Evolutionary conservation across 2,329 filamentous ascomycete genomes (phyloP).

Genomic region (Fusarium fracticaudum): DNA sequence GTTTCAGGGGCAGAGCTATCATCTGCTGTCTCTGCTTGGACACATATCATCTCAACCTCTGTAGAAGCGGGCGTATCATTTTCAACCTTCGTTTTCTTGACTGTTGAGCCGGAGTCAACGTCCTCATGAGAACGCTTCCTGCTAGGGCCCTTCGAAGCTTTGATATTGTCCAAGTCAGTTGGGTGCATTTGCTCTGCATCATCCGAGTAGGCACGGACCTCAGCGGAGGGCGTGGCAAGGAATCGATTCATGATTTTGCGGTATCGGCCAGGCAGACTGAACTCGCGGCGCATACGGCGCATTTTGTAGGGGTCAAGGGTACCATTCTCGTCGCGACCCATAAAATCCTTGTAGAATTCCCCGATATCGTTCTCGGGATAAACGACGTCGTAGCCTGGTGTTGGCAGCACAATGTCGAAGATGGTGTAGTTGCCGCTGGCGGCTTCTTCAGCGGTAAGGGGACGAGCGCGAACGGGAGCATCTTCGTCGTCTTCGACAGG

Average conservation of each 20-base stretch:
- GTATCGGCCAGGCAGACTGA: slow-evolving; percentile 89
- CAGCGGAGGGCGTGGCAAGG: slow-evolving; percentile 69
- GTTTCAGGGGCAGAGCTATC: not conserved
- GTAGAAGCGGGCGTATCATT: not conserved
- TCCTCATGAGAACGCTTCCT: slow-evolving; percentile 37
- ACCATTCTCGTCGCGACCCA: slow-evolving; percentile 82
- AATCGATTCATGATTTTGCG: slow-evolving; percentile 83
- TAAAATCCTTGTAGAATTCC: slow-evolving; percentile 86
- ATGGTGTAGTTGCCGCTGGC: slow-evolving; percentile 80
- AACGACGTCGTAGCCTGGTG: slow-evolving; percentile 88
- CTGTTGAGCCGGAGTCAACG: slow-evolving; percentile 18
- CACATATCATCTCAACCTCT: slow-evolving; percentile 31
- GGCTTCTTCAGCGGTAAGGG: slow-evolving; percentile 81
- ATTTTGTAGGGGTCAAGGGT: slow-evolving; percentile 84
- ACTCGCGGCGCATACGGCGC: slow-evolving; percentile 85
- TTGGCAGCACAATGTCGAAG: slow-evolving; percentile 88
- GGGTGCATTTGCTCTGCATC: slow-evolving; percentile 86
- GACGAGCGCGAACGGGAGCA: slow-evolving; percentile 67
- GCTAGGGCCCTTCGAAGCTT: slow-evolving; percentile 46
- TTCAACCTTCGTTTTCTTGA: slow-evolving; percentile 43
- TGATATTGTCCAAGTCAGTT: slow-evolving; percentile 82
- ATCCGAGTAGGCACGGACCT: slow-evolving; percentile 75
- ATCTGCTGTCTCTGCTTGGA: slow-evolving; percentile 12
- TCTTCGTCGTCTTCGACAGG: slow-evolving; percentile 55
- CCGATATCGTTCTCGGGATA: slow-evolving; percentile 88